phyloP scores from a whole-genome alignment of 75 land plant species.

The Sequoiadendron giganteum region DNA sequence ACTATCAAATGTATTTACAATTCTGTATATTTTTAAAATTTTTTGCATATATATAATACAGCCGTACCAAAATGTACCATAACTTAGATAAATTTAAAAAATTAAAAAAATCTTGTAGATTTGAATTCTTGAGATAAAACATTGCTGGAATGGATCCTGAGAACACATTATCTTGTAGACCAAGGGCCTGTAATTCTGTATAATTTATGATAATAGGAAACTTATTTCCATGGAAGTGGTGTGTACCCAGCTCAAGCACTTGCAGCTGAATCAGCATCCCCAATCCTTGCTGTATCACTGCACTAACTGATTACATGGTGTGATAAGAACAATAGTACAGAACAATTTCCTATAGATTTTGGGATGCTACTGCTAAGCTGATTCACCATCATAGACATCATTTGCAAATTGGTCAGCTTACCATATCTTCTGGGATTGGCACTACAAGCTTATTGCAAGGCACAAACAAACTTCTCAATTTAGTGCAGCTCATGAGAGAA shows the following conservation, averaged over 20 bases:
- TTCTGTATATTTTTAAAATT: no score
- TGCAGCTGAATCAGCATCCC: slow-evolving; percentile 4
- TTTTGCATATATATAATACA: no score
- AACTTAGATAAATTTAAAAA: no score
- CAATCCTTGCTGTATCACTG: slow-evolving; percentile 4
- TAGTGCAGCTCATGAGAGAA: background rate
- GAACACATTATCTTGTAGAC: no score
- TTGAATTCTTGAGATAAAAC: no score
- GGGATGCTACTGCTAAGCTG: slow-evolving; percentile 26
- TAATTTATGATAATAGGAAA: background rate
- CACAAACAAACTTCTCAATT: background rate
- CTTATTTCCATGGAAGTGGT: slow-evolving; percentile 1
- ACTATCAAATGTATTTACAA: no score
- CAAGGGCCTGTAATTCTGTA: no score
- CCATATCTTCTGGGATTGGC: background rate
- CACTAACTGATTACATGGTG: slow-evolving; percentile 3
- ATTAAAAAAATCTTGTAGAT: no score
- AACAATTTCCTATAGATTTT: slow-evolving; percentile 17
- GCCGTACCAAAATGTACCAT: no score
- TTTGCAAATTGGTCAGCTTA: slow-evolving; percentile 5
- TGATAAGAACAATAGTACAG: slow-evolving; percentile 10
- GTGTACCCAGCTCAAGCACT: background rate
- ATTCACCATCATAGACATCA: slow-evolving; percentile 17
- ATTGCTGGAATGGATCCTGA: no score
- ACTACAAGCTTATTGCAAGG: background rate